Base-by-base conservation (phyloP, 2,329 filamentous ascomycete species). In the Trichothecium sympodiale region DNA sequence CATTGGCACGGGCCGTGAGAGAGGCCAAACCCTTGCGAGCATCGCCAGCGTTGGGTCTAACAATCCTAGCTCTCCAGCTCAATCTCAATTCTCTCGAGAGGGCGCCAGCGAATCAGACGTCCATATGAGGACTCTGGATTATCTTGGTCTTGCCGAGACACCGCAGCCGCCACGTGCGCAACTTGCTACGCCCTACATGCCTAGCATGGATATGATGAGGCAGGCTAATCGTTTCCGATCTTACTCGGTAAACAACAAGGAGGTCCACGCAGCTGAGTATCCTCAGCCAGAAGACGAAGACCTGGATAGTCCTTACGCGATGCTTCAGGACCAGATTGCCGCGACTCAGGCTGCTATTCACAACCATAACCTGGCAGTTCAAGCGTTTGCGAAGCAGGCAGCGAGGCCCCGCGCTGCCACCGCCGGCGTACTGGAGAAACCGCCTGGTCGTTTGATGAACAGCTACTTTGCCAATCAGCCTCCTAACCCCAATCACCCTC, bases 161-260 rank as follows among this genome's bases (percentile, higher is more conserved):
- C 89, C 91, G 15, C 86, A 94, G 53, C 81, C 84, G 36, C 67
- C 76, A 41, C 75, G 80, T 43, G 80, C 83, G 33, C 81, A 80
- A 43, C 65, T 93, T 42, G 78, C 78, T 29, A 79, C 83, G 8
- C 80, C 83, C 3, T 82, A 86, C 44, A 68, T 89, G 25, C 79
- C 81, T 31, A 83, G 83, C 50, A 65, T 89, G 41, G 78, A 80
- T 42, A 80, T 84, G 53, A 73, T 85, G 45, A 81, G 80, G 53
- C 83, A 83, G 48, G 71, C 80, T 31, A 96, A 83, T 56, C 78
- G 91, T 35, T 94, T 96, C 67, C 79, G 91, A 32, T 98, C 91
- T 2, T 96, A 95, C 58, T 98, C 91, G 1, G 91, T 98, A 45
- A 98, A 98, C 59, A 93, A 94, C 38, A 95, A 94, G 60, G 89